These are phyloP conservation scores for Penicillium ucsense DNA, from an alignment of 495 filamentous ascomycete species.

Conservation along the genomic window DNA sequence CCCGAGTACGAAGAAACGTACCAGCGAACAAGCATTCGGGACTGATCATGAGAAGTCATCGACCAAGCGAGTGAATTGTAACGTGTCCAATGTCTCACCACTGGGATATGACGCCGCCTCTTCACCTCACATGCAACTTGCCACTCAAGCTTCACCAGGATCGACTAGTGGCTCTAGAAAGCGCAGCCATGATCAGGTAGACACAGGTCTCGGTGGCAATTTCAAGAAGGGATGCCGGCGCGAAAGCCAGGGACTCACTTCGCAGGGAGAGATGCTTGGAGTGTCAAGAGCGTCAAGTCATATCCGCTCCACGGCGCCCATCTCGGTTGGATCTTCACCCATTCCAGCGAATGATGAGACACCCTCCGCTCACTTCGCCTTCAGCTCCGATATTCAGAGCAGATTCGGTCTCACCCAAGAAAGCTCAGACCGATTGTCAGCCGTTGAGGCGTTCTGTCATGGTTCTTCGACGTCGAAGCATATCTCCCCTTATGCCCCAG, in stretches of 20 bases:
- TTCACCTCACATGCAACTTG: background rate
- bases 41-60: background rate
- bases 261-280: no score
- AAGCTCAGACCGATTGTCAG: background rate
- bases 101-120: background rate
- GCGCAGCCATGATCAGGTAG: no score
- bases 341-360: no score
- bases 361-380: background rate
- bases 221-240: no score
- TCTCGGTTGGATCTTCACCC: no score
- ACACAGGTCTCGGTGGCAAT: no score
- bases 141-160: background rate
- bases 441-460: background rate
- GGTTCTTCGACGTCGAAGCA: background rate
- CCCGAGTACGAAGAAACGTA: background rate
- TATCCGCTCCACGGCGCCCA: no score
- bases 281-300: no score
- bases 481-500: slow-evolving; percentile 2
- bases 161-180: no score
- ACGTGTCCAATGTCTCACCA: background rate
- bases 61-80: background rate
- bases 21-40: background rate
- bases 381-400: background rate
- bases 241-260: no score
- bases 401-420: background rate